phyloP scores from a whole-genome alignment of 768 basidiomycete species.

The Zangia roseola region DNA sequence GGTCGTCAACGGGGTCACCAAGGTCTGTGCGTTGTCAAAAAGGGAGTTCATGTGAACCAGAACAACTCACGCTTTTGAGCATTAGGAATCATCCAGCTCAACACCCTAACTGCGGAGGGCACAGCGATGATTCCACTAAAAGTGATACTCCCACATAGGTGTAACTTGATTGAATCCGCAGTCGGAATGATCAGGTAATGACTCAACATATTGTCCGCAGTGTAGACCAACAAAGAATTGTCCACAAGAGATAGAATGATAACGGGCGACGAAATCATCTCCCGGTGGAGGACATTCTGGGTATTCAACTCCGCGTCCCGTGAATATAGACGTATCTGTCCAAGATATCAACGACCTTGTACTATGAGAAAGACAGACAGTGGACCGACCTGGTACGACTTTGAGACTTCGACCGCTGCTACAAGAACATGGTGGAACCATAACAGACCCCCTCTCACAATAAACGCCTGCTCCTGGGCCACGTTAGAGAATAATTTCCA shows the following conservation, averaged over 20 bases:
- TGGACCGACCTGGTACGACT: conserved; percentile 66
- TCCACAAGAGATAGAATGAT: conserved; percentile 90
- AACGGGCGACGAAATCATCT: conserved; percentile 72
- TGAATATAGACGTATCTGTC: conserved; percentile 88
- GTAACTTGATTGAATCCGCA: conserved; percentile 76
- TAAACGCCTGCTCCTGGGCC: conserved; percentile 82
- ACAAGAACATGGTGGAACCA: conserved; percentile 98
- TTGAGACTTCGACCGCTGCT: conserved; percentile 81
- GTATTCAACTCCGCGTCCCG: conserved; percentile 85
- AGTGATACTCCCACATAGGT: conserved; percentile 91
- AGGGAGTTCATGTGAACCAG: conserved; percentile 1
- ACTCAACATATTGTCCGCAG: conserved; percentile 87
- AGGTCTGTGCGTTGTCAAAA: conserved; percentile 55
- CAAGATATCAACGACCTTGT: neutral
- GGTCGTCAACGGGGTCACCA: conserved; percentile 91
- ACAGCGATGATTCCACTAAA: conserved; percentile 87
- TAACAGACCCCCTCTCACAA: conserved; percentile 84
- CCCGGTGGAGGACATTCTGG: conserved; percentile 80
- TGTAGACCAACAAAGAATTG: conserved; percentile 93
- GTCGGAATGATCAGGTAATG: conserved; percentile 92
- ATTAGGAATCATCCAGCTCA: conserved; percentile 97
- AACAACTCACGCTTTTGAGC: conserved; percentile 81
- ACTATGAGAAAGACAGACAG: neutral
- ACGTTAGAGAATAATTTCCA: conserved; percentile 90
- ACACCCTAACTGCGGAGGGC: conserved; percentile 79